A percentile compares a stretch with the other conserved stretches of the same genome.
Conservation (phyloP, 2,329 filamentous ascomycete species). For the Monosporascus sp. region DNA sequence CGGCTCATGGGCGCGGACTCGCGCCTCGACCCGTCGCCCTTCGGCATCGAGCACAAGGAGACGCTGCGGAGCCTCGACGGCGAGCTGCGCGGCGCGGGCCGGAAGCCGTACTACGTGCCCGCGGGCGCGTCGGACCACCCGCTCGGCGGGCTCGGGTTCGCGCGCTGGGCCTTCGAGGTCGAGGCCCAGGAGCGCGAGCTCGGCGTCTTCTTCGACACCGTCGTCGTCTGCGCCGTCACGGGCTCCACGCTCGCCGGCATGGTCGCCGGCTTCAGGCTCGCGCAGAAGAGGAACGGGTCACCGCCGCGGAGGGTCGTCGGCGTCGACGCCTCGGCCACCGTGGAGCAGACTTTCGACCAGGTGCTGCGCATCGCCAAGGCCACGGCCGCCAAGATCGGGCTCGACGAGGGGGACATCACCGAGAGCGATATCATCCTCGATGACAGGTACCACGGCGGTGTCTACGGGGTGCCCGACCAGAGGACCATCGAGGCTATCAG, state of each 20-base stretch:
- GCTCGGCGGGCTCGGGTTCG: conserved; percentile 65
- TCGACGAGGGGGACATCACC: conserved; percentile 53
- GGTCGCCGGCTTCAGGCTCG: conserved; percentile 66
- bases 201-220: conserved; percentile 61
- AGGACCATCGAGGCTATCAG: conserved; percentile 63
- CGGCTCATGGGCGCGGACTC: conserved; percentile 63
- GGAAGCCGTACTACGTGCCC: conserved; percentile 66
- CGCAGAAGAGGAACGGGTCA: conserved; percentile 41
- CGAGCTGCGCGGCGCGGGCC: conserved; percentile 47
- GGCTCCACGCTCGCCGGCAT: conserved; percentile 68
- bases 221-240: conserved; percentile 67
- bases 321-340: conserved; percentile 60
- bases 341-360: conserved; percentile 58
- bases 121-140: conserved; percentile 67
- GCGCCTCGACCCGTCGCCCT: conserved; percentile 52
- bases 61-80: conserved; percentile 50
- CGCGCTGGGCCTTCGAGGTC: conserved; percentile 66
- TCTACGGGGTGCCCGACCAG: conserved; percentile 63
- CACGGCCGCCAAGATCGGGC: conserved; percentile 59
- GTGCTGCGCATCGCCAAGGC: conserved; percentile 60
- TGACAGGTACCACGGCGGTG: conserved; percentile 57
- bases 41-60: conserved; percentile 65
- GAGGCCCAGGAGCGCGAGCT: conserved; percentile 55
- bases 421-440: conserved; percentile 60
- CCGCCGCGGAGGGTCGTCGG: conserved; percentile 55